A percentile compares a stretch with the other conserved stretches of the same genome.
These are phyloP conservation scores for Mucor mucedo DNA, from an alignment of 371 early-diverging fungal species.

Conservation along the genomic window DNA sequence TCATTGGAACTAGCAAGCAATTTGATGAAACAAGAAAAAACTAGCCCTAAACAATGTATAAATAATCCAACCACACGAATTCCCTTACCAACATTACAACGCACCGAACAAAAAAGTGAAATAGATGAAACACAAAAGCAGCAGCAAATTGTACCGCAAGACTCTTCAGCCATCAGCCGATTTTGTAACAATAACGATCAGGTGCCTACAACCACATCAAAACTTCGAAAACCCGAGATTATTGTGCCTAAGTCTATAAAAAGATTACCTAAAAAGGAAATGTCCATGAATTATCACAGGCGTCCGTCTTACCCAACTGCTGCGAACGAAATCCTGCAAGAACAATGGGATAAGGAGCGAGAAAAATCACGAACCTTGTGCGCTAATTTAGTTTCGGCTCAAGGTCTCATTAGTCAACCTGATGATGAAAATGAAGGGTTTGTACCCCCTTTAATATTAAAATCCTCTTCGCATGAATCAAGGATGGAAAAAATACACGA, in stretches of 20 bases:
- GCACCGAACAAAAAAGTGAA: background rate
- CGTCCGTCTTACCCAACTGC: slow-evolving; percentile 16
- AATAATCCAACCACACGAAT: slow-evolving; percentile 11
- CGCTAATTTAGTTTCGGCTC: slow-evolving; percentile 33
- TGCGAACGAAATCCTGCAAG: slow-evolving; percentile 31
- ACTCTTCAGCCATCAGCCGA: slow-evolving; percentile 1
- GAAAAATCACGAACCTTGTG: slow-evolving; percentile 23
- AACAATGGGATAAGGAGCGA: slow-evolving; percentile 31
- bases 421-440: background rate
- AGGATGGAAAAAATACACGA: slow-evolving; percentile 30
- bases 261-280: slow-evolving; percentile 2
- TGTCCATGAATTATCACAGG: slow-evolving; percentile 1
- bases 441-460: background rate
- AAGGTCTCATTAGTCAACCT: slow-evolving; percentile 34
- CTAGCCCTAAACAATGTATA: background rate
- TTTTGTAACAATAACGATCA: slow-evolving; percentile 8
- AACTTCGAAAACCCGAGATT: slow-evolving; percentile 27
- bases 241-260: slow-evolving; percentile 24
- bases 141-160: background rate
- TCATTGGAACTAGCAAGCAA: background rate
- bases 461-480: slow-evolving; percentile 6
- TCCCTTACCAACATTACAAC: slow-evolving; percentile 8
- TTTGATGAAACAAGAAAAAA: slow-evolving; percentile 16
- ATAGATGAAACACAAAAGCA: slow-evolving; percentile 17
- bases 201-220: slow-evolving; percentile 15